A percentile compares a stretch with the other conserved stretches of the same genome.
Evolutionary conservation across 1,284 basidiomycete genomes (phyloP).

Genomic region (Taiwanofungus camphoratus): DNA sequence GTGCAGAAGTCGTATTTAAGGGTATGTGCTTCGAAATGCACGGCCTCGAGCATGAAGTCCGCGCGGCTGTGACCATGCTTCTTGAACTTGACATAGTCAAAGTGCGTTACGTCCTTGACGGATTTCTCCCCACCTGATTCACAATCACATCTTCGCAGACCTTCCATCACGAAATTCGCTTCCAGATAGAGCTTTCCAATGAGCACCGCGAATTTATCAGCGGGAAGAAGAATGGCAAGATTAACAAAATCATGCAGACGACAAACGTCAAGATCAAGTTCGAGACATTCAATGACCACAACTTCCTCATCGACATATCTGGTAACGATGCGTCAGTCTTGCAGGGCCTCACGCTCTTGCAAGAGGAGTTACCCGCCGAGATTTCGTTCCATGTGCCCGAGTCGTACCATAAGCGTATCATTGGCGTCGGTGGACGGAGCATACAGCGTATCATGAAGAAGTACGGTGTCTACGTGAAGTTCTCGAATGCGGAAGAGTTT

Average conservation of each 20-base stretch:
- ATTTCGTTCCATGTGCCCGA: slow-evolving; percentile 99
- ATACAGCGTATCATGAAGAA: slow-evolving; percentile 99
- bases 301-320: slow-evolving; percentile 94
- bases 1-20: slow-evolving; percentile 96
- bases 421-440: slow-evolving; percentile 96
- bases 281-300: slow-evolving; percentile 98
- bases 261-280: slow-evolving; percentile 98
- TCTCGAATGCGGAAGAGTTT: slow-evolving; percentile 97
- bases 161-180: slow-evolving; percentile 96
- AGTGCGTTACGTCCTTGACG: slow-evolving; percentile 40
- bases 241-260: slow-evolving; percentile 98
- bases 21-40: slow-evolving; percentile 97
- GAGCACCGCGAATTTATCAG: slow-evolving; percentile 98
- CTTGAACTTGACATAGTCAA: slow-evolving; percentile 90
- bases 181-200: slow-evolving; percentile 97
- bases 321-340: slow-evolving; percentile 80
- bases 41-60: slow-evolving; percentile 91
- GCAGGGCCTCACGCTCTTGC: slow-evolving; percentile 84
- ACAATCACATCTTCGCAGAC: slow-evolving; percentile 42
- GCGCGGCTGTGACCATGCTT: slow-evolving; percentile 80
- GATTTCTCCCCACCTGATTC: background rate
- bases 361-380: slow-evolving; percentile 98
- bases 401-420: slow-evolving; percentile 98
- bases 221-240: slow-evolving; percentile 97
- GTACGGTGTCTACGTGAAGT: slow-evolving; percentile 99